These are phyloP conservation scores for Didymosphaeria variabile DNA, from an alignment of 2,329 filamentous ascomycete species.

Conservation along the genomic window DNA sequence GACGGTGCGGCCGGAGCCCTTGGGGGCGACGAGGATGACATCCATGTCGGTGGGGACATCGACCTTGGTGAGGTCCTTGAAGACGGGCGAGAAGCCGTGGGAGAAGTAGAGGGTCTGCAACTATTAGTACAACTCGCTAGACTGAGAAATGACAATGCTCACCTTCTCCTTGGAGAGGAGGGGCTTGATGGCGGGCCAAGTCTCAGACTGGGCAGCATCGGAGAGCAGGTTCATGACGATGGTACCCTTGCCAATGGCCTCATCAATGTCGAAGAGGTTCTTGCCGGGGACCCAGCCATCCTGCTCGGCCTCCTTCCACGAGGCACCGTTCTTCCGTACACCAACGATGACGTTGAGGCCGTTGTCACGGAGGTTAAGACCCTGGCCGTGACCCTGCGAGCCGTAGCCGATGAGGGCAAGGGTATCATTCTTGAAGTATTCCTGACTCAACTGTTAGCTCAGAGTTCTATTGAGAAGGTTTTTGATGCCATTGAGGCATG, in stretches of 20 bases:
- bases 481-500: slow-evolving; percentile 24
- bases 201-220: slow-evolving; percentile 98
- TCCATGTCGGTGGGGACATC: slow-evolving; percentile 95
- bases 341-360: slow-evolving; percentile 98
- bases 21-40: slow-evolving; percentile 99
- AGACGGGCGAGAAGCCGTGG: slow-evolving; percentile 99
- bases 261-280: slow-evolving; percentile 98
- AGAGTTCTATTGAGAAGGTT: slow-evolving; percentile 18
- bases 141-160: slow-evolving; percentile 39
- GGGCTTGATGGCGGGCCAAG: slow-evolving; percentile 98
- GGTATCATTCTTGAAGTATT: slow-evolving; percentile 99
- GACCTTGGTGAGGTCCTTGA: slow-evolving; percentile 99
- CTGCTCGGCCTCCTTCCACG: slow-evolving; percentile 96
- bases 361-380: slow-evolving; percentile 99
- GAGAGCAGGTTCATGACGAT: slow-evolving; percentile 99
- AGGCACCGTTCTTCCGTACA: slow-evolving; percentile 97
- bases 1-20: slow-evolving; percentile 98
- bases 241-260: slow-evolving; percentile 91
- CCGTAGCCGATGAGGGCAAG: slow-evolving; percentile 98
- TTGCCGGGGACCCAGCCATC: slow-evolving; percentile 98
- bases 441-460: slow-evolving; percentile 62
- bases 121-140: slow-evolving; percentile 21
- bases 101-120: slow-evolving; percentile 97
- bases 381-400: slow-evolving; percentile 98
- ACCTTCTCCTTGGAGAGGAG: slow-evolving; percentile 99